These are phyloP conservation scores for Picochlorum sp. DNA, from an alignment of 139 green algal genomes.

Conservation along the genomic window DNA sequence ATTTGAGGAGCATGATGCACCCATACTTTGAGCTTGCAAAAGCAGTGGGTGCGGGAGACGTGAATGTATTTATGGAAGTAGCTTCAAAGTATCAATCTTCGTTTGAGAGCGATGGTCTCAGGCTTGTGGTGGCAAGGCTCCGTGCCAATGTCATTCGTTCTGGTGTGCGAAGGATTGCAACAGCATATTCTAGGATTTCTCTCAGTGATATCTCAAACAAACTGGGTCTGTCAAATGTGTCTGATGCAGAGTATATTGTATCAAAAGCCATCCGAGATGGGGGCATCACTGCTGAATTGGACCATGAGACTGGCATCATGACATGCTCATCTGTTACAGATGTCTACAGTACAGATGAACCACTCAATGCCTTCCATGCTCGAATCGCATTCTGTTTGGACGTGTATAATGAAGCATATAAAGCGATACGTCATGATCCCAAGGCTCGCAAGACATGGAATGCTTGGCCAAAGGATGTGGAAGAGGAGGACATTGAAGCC, in stretches of 20 bases:
- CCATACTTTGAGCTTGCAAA: conserved; percentile 87
- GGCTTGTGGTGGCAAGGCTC: conserved; percentile 86
- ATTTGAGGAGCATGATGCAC: conserved; percentile 51
- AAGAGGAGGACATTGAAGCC: conserved; percentile 76
- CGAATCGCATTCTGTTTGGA: conserved; percentile 95
- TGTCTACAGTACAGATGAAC: conserved; percentile 62
- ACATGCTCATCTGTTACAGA: conserved; percentile 55
- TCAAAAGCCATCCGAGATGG: conserved; percentile 89
- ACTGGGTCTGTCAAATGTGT: conserved; percentile 63
- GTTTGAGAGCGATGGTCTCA: conserved; percentile 68
- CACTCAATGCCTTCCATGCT: conserved; percentile 81
- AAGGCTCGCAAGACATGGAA: conserved; percentile 1
- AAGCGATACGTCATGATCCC: conserved; percentile 36
- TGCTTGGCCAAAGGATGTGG: conserved; percentile 48
- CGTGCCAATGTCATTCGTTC: conserved; percentile 93
- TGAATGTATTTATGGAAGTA: conserved; percentile 60
- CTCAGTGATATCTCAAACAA: conserved; percentile 76
- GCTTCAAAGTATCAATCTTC: conserved; percentile 42
- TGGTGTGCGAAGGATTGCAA: conserved; percentile 83
- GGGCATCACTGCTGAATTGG: conserved; percentile 79
- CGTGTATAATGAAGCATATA: conserved; percentile 87
- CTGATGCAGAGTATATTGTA: conserved; percentile 89
- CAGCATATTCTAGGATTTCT: conserved; percentile 91
- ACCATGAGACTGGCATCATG: conserved; percentile 71
- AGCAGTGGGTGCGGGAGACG: conserved; percentile 76